Percentiles rank a stretch among this genome's conserved stretches.
Conservation (phyloP, 2,329 filamentous ascomycete species). For the Verticillium dahliae region DNA sequence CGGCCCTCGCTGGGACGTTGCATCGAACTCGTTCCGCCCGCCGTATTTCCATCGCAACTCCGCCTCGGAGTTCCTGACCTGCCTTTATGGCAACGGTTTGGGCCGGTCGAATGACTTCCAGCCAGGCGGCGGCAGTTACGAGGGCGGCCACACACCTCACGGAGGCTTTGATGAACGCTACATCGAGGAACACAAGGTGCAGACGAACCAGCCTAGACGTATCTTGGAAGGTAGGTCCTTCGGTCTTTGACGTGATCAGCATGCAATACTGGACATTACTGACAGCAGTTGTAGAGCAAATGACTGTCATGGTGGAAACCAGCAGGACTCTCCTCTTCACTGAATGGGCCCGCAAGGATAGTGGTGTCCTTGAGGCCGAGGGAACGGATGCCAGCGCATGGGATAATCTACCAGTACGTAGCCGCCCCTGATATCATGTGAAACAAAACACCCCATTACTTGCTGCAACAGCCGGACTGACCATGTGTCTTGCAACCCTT, state of each 20-base stretch:
- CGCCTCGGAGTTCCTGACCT: constrained; percentile 50
- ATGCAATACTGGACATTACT: not conserved
- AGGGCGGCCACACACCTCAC: constrained; percentile 38
- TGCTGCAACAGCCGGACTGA: no score
- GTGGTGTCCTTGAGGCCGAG: constrained; percentile 26
- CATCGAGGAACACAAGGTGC: not conserved
- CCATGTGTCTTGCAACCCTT: not conserved
- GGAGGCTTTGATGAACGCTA: constrained; percentile 36
- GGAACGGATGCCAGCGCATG: constrained; percentile 39
- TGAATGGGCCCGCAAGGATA: constrained; percentile 41
- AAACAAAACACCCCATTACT: not conserved
- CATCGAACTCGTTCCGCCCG: constrained; percentile 48
- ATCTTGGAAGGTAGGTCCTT: not conserved
- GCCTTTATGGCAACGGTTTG: constrained; percentile 30
- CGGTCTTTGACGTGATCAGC: not conserved
- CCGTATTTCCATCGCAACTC: constrained; percentile 60
- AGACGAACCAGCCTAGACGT: not conserved
- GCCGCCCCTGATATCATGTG: not conserved
- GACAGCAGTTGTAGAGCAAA: not conserved
- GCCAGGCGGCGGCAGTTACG: constrained; percentile 36
- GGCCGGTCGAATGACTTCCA: constrained; percentile 32
- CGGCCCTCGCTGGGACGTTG: constrained; percentile 55
- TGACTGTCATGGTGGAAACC: not conserved
- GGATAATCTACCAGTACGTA: constrained; percentile 45
- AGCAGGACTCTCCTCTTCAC: constrained; percentile 44